phyloP scores from a whole-genome alignment of 129 eudicot species.

The Helianthus tuberosus region DNA sequence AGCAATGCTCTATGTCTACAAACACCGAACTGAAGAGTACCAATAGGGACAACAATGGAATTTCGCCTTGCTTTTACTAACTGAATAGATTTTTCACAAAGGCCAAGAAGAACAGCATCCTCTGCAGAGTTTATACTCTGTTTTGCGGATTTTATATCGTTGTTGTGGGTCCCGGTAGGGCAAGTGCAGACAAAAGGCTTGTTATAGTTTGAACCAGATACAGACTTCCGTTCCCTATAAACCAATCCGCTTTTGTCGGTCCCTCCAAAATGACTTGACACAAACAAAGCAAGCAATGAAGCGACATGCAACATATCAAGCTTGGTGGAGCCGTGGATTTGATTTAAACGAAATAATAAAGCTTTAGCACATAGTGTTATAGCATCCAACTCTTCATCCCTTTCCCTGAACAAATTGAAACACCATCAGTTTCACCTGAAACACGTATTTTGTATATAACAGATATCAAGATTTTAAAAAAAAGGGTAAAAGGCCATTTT shows the following conservation, averaged over 20 bases:
- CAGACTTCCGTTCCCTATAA: constrained; percentile 66
- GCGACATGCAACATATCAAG: constrained; percentile 64
- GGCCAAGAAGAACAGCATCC: constrained; percentile 54
- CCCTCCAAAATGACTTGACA: constrained; percentile 96
- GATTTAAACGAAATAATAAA: constrained; percentile 49
- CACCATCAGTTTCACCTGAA: background rate
- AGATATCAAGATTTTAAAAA: background rate
- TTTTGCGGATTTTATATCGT: constrained; percentile 32
- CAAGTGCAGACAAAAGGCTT: constrained; percentile 96
- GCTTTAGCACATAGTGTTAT: constrained; percentile 67
- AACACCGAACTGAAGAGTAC: constrained; percentile 83
- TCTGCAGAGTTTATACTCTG: constrained; percentile 42
- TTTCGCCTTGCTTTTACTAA: constrained; percentile 62
- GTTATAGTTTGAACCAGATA: constrained; percentile 71
- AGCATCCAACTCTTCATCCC: constrained; percentile 85
- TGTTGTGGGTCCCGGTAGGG: constrained; percentile 62
- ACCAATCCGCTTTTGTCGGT: constrained; percentile 70
- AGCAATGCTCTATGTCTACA: constrained; percentile 95
- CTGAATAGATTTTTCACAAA: constrained; percentile 80
- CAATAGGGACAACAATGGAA: constrained; percentile 82
- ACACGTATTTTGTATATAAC: constrained; percentile 1
- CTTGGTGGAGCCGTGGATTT: constrained; percentile 38
- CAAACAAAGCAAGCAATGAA: constrained; percentile 90
- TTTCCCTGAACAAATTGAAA: constrained; percentile 46
- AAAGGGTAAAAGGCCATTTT: no score